These are phyloP conservation scores for Botrytis aclada DNA, from an alignment of 2,329 filamentous ascomycete species.

Conservation along the genomic window DNA sequence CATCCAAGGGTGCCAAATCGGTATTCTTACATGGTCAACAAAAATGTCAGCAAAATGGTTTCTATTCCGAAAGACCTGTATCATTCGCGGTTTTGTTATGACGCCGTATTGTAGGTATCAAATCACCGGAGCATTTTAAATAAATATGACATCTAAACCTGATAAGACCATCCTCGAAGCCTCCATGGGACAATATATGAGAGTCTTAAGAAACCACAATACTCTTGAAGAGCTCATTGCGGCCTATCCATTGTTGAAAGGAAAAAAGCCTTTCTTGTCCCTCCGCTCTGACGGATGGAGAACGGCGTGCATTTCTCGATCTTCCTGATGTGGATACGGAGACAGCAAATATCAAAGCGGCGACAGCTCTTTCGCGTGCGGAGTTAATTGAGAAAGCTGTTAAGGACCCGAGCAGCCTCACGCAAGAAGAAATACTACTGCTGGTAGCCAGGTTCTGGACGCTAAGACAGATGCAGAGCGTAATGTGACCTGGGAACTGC, in stretches of 20 bases:
- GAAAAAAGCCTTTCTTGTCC: not conserved
- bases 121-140: not conserved
- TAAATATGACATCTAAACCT: not conserved
- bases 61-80: not conserved
- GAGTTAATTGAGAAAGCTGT: not conserved
- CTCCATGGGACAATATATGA: not conserved
- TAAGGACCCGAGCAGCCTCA: not conserved
- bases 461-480: not conserved
- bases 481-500: not conserved
- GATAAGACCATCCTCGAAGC: not conserved
- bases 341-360: not conserved
- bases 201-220: not conserved
- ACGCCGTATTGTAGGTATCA: not conserved
- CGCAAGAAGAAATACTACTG: not conserved
- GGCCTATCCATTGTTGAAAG: not conserved
- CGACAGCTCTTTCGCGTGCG: accelerated
- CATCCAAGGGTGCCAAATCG: not conserved
- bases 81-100: not conserved
- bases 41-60: not conserved
- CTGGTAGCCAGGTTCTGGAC: not conserved
- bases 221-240: not conserved
- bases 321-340: not conserved
- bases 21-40: not conserved
- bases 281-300: not conserved
- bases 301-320: not conserved